Base-by-base conservation (phyloP, 805 yeast genomes). In the fission yeast (Schizosaccharomyces pombe) region DNA sequence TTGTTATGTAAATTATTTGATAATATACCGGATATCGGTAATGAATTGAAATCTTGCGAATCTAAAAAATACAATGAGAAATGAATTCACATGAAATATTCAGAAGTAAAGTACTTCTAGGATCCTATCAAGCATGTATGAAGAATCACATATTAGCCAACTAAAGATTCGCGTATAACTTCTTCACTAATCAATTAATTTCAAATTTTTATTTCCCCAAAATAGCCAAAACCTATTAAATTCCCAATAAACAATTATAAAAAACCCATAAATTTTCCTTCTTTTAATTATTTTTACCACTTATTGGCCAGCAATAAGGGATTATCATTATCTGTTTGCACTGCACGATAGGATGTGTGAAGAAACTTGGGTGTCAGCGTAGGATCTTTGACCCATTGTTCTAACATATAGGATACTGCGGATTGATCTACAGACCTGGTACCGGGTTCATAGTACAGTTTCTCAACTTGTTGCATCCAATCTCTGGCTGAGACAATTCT, bases 401-500 rank as follows among this genome's bases (percentile, higher is more conserved):
- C 49, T 22, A 43, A 16, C 4, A 5, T 26, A 4, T 19, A 8
- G 5, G 19, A 14, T 5, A 43, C 49, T 16, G 26, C 19, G 26
- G 49, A 19, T 4, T 24, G 28, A 24, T 43, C 49, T 14, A 43
- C 49, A 5, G 19, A 16, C 14, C 26, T 19, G 14, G 8, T 26
- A n/a, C 49, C 49, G 1, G 49, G 49, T 2, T 19, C 14, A 26
- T 22, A 4, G 24, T 52, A 52, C 4, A 19, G 22, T 3, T 19
- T 6, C 28, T 52, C 54, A 9, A 52, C 54, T 16, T 4, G 47
- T 4, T n/a, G n/a, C 29, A 52, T 37, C 54, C 54, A 52, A 22
- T 52, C 54, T 6, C 47, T 24, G 12, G 47, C n/a, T 1, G 54
- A 16, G 30, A 33, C 32, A 16, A 9, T 6, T 11, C 19, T 19